Base-by-base conservation (phyloP, 2,329 filamentous ascomycete genomes). In the Alternaria angustiovoidea region DNA sequence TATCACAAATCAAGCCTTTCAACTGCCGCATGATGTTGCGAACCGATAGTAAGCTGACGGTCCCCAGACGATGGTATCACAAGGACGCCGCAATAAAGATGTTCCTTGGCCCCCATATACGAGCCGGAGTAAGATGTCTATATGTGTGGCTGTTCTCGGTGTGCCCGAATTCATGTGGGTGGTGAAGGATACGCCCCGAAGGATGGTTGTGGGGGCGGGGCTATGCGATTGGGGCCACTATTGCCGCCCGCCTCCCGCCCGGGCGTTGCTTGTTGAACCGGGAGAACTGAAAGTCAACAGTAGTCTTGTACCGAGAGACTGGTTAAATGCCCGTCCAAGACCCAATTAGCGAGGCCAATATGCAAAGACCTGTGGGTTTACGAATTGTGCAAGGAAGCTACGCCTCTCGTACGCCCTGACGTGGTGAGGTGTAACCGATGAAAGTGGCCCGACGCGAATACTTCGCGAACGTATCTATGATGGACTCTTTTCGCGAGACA, bases 161-260 rank as follows among this genome's bases (percentile, higher is more conserved):
- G 22, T 38, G 2, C 3, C 30, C 32, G 30, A 38, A 49, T 36
- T 26, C 8, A 36, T 38, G 32, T 20, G 24, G 20, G 22, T 49
- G 16, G 32, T 49, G 43, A 49, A 49, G 46, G 32, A 20, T 38
- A 16, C 22, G 30, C 16, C 46, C 30, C 12, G 20, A 7, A 49
- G 46, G 46, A 38, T 49, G n/a, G 46, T 26, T 34, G 46, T 49
- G 32, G 46, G 46, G 30, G 46, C 32, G 46, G 46, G 46, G 46
- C 32, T 49, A 32, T 36, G 46, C 20, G 46, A 36, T 49, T 16
- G 46, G 46, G 20, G 46, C 46, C 38, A 20, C 14, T 36, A 0
- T 49, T 36, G 46, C 12, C 46, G 46, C 46, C 20, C 32, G 46
- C 46, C 46, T 34, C 46, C 46, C 32, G 32, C 32, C 32, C 32